These are phyloP conservation scores for Plantago rigida DNA, from an alignment of 305 asterid species.

Conservation along the genomic window DNA sequence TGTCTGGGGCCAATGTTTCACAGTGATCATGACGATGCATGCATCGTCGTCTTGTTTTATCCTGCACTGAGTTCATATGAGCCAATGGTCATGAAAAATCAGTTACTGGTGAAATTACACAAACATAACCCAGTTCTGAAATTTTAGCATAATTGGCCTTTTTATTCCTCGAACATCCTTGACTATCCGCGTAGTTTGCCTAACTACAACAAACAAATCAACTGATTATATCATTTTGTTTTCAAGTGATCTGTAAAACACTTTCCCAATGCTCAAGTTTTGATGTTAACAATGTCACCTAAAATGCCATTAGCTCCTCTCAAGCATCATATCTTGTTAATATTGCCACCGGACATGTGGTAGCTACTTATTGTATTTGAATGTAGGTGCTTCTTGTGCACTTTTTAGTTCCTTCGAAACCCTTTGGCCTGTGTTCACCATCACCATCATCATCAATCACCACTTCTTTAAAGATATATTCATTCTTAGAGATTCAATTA, in stretches of 20 bases:
- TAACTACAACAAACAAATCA: too few species aligned
- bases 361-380: neutral
- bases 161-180: too few species aligned
- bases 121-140: too few species aligned
- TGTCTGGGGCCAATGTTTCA: neutral
- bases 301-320: neutral
- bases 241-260: neutral
- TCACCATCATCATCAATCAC: neutral
- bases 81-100: too few species aligned
- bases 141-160: too few species aligned
- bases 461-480: too few species aligned
- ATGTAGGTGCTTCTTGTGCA: neutral
- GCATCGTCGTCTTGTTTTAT: slow-evolving; percentile 15
- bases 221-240: slow-evolving; percentile 6
- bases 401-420: neutral
- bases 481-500: neutral
- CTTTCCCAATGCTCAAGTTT: slow-evolving; percentile 5
- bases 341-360: too few species aligned
- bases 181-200: too few species aligned
- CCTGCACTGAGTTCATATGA: neutral
- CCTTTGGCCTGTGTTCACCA: neutral
- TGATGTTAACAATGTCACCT: slow-evolving; percentile 1
- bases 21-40: neutral
- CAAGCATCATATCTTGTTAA: too few species aligned
- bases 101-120: too few species aligned